These are phyloP conservation scores for Novakomyces olei DNA, from an alignment of 805 yeast genomes.

Conservation along the genomic window DNA sequence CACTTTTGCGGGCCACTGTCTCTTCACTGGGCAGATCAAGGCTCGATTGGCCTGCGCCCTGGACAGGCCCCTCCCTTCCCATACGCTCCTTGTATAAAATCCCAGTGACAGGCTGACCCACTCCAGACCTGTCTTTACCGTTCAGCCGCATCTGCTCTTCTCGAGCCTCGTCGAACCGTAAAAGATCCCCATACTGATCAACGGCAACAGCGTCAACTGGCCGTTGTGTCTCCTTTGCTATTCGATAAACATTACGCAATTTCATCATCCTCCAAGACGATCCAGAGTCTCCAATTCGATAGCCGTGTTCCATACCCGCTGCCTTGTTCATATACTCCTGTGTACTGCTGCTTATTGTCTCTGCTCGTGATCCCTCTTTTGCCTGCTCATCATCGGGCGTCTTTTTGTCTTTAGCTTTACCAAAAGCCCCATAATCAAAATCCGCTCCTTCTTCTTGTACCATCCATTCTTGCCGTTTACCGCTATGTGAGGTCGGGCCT, in stretches of 20 bases:
- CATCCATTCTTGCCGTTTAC: neutral
- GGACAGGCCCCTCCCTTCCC: neutral
- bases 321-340: neutral
- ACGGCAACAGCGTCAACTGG: slow-evolving; percentile 14
- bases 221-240: slow-evolving; percentile 9
- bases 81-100: slow-evolving; percentile 3
- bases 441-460: neutral
- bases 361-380: neutral
- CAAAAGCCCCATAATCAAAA: neutral
- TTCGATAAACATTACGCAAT: slow-evolving; percentile 12
- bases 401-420: neutral
- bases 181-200: slow-evolving; percentile 14
- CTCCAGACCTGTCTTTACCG: slow-evolving; percentile 5
- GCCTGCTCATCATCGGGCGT: neutral
- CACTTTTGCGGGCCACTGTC: neutral
- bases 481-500: neutral
- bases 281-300: slow-evolving; percentile 20
- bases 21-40: neutral
- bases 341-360: neutral
- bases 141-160: slow-evolving; percentile 17
- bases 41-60: neutral
- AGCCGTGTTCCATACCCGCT: slow-evolving; percentile 5
- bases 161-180: slow-evolving; percentile 15
- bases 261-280: slow-evolving; percentile 21
- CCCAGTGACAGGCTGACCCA: slow-evolving; percentile 7